Conservation (phyloP, 2,329 filamentous ascomycete species). For the Sporothrix brasiliensis region DNA sequence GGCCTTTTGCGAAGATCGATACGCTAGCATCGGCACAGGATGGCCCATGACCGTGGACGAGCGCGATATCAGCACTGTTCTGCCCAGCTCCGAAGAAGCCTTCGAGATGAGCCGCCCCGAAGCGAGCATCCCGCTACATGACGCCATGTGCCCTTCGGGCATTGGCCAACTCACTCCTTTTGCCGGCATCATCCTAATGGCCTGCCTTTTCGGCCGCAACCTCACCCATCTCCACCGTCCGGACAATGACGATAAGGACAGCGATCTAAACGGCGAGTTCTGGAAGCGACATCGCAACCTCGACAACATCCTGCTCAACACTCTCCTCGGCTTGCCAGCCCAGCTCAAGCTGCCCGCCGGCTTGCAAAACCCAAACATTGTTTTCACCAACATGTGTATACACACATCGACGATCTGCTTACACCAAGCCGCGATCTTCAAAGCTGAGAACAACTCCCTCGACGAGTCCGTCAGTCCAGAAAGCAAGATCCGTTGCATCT, state of each 20-base stretch:
- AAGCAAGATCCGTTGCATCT: slow-evolving; percentile 90
- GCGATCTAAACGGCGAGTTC: slow-evolving; percentile 89
- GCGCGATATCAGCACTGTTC: slow-evolving; percentile 81
- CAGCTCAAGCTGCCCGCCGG: slow-evolving; percentile 78
- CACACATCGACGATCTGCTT: slow-evolving; percentile 95
- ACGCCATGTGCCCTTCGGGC: slow-evolving; percentile 72
- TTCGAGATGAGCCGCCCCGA: slow-evolving; percentile 80
- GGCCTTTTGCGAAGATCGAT: slow-evolving; percentile 86
- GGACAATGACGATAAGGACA: slow-evolving; percentile 75
- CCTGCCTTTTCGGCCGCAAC: slow-evolving; percentile 89
- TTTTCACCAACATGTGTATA: slow-evolving; percentile 96
- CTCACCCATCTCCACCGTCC: slow-evolving; percentile 88
- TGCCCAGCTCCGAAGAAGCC: slow-evolving; percentile 82
- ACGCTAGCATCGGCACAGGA: slow-evolving; percentile 92
- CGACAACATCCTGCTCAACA: slow-evolving; percentile 89
- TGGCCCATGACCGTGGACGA: slow-evolving; percentile 97
- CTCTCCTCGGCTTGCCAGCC: slow-evolving; percentile 77
- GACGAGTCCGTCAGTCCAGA: slow-evolving; percentile 78
- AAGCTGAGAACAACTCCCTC: slow-evolving; percentile 85
- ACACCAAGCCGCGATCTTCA: slow-evolving; percentile 98
- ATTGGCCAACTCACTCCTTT: slow-evolving; percentile 74
- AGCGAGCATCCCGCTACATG: slow-evolving; percentile 68
- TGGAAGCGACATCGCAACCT: slow-evolving; percentile 91
- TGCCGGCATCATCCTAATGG: slow-evolving; percentile 78
- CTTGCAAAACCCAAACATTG: slow-evolving; percentile 76